These are phyloP conservation scores for Fusarium nanum DNA, from an alignment of 2,329 filamentous ascomycete genomes.

Conservation along the genomic window DNA sequence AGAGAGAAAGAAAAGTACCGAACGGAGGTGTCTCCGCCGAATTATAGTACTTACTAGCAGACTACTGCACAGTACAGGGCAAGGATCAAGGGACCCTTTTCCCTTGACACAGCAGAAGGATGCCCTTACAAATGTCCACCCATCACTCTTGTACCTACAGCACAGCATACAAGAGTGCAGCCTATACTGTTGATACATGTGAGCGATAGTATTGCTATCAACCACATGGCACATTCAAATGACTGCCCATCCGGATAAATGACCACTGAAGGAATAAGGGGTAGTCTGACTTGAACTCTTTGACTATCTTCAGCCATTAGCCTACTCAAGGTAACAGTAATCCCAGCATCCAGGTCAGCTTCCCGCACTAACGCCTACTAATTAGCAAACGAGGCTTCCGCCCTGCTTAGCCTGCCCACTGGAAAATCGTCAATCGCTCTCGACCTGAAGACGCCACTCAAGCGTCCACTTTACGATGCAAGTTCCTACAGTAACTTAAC, in stretches of 20 bases:
- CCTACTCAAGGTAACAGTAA: background rate
- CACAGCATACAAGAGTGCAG: conserved; percentile 2
- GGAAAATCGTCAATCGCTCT: conserved; percentile 26
- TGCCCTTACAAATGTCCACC: conserved; percentile 2
- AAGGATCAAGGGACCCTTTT: conserved; percentile 31
- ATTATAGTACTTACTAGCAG: background rate
- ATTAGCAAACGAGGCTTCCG: conserved; percentile 28
- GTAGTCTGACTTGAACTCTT: background rate
- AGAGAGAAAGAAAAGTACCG: background rate
- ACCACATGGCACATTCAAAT: conserved; percentile 6
- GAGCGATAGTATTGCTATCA: background rate
- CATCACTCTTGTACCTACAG: background rate
- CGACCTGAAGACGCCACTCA: conserved; percentile 32
- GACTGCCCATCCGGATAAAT: conserved; percentile 3
- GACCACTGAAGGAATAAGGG: conserved; percentile 28
- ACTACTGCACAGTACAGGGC: background rate
- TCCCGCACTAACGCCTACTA: conserved; percentile 34
- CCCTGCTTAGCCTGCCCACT: conserved; percentile 28
- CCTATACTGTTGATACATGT: conserved; percentile 3
- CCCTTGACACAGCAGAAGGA: conserved; percentile 13
- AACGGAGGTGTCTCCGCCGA: conserved; percentile 16
- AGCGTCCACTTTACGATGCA: conserved; percentile 33
- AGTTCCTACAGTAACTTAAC: conserved; percentile 4
- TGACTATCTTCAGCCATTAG: background rate
- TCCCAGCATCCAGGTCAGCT: conserved; percentile 14